These are phyloP conservation scores for Cytospora leucostoma DNA, from an alignment of 2,329 filamentous ascomycete genomes.

Conservation along the genomic window DNA sequence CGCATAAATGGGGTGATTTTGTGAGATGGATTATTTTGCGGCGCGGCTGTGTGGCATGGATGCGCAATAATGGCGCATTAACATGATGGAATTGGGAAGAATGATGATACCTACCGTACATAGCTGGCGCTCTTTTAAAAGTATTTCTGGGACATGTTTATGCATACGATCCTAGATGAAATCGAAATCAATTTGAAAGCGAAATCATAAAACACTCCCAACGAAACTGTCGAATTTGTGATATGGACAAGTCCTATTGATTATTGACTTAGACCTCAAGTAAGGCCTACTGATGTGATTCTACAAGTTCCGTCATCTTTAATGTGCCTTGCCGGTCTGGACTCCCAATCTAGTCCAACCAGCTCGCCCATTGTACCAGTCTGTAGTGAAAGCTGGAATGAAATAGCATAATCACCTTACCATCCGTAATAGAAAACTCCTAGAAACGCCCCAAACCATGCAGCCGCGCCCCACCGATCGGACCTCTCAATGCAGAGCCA, in stretches of 20 bases:
- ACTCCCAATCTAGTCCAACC: neutral
- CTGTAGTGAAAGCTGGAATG: too few relatives aligned
- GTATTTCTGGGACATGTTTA: neutral
- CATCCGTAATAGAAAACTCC: neutral
- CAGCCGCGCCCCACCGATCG: too few relatives aligned
- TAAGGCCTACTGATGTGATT: neutral
- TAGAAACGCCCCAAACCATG: neutral
- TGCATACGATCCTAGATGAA: neutral
- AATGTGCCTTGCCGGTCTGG: neutral
- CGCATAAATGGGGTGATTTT: conserved; percentile 39
- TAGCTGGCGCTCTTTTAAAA: conserved; percentile 7
- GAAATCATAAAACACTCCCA: neutral
- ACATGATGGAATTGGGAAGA: conserved; percentile 14
- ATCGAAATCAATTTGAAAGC: conserved; percentile 4
- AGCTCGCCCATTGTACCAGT: neutral
- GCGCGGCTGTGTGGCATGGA: conserved; percentile 6
- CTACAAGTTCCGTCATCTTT: neutral
- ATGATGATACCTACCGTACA: conserved; percentile 17
- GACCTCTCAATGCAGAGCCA: too few relatives aligned
- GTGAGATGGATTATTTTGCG: neutral
- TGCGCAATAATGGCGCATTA: neutral
- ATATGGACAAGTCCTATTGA: neutral
- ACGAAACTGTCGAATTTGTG: neutral
- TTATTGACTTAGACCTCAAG: neutral
- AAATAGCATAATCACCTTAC: neutral